Conservation (phyloP, 2,329 filamentous ascomycete species). For the Cucurbitaria berberidis region DNA sequence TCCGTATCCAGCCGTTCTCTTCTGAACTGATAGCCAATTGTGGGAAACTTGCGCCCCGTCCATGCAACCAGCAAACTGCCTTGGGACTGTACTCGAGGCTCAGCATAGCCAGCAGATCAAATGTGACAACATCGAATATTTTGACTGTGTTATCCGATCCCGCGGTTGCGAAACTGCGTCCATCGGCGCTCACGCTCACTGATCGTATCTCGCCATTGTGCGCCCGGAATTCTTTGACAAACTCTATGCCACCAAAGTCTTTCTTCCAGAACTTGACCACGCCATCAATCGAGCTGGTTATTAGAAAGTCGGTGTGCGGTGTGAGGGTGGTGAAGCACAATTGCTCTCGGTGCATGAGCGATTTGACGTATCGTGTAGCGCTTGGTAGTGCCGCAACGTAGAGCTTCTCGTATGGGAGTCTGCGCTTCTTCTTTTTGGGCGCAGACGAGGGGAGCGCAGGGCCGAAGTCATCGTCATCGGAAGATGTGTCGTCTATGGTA, state of each 20-base stretch:
- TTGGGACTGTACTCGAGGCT: conserved; percentile 76
- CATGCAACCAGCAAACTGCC: conserved; percentile 89
- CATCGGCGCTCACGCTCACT: conserved; percentile 86
- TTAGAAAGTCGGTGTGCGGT: conserved; percentile 89
- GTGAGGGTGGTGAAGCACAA: conserved; percentile 87
- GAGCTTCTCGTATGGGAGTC: conserved; percentile 91
- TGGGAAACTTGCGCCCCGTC: conserved; percentile 82
- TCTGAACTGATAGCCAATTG: conserved; percentile 83
- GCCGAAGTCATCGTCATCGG: conserved; percentile 81
- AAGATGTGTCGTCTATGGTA: conserved; percentile 65
- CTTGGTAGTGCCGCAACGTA: conserved; percentile 90
- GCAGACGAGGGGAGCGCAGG: conserved; percentile 83
- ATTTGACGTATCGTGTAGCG: conserved; percentile 83
- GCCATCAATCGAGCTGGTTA: conserved; percentile 93
- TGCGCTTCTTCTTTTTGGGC: conserved; percentile 86
- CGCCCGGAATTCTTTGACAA: conserved; percentile 96
- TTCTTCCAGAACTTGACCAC: conserved; percentile 99
- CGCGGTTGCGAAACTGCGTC: conserved; percentile 89
- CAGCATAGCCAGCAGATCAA: conserved; percentile 70
- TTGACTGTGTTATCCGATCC: conserved; percentile 80
- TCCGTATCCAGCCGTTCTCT: conserved; percentile 71
- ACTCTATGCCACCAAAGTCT: conserved; percentile 85
- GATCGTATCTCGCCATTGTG: conserved; percentile 84
- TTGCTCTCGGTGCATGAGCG: conserved; percentile 98
- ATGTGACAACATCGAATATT: conserved; percentile 80